A percentile compares a stretch with the other conserved stretches of the same genome.
Evolutionary conservation across 257 asterid genomes (phyloP).

Genomic region (Petrea volubilis): DNA sequence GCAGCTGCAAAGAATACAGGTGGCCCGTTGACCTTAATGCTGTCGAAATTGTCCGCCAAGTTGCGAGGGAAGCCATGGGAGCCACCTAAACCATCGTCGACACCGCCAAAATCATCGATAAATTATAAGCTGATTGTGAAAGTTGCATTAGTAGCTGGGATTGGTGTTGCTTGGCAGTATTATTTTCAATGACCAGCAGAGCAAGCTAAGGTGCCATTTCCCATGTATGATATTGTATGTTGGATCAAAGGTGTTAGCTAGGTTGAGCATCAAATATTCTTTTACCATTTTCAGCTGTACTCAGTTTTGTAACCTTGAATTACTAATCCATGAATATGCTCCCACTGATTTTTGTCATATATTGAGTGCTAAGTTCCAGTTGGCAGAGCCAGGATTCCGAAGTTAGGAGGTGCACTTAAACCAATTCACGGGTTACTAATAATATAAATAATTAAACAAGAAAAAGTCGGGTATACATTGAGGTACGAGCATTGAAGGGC

Average conservation of each 20-base stretch:
- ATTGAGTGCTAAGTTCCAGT: not conserved
- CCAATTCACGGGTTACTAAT: no score
- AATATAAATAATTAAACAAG: no score
- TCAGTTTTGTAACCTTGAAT: constrained; percentile 20
- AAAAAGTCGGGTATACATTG: no score
- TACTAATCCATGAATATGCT: not conserved
- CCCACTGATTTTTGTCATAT: constrained; percentile 11
- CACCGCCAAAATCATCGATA: constrained; percentile 31
- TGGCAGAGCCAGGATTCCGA: no score
- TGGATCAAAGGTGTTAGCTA: constrained; percentile 25
- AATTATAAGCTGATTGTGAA: constrained; percentile 62
- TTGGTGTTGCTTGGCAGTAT: constrained; percentile 80
- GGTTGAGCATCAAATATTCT: constrained; percentile 10
- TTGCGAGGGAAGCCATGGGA: constrained; percentile 60
- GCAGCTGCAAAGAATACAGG: constrained; percentile 50
- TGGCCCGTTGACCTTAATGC: constrained; percentile 50
- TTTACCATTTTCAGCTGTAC: constrained; percentile 16
- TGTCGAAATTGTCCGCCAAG: constrained; percentile 59
- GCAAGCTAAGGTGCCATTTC: constrained; percentile 22
- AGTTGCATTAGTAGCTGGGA: constrained; percentile 56
- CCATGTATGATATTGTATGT: constrained; percentile 31
- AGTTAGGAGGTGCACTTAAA: no score
- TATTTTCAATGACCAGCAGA: constrained; percentile 46
- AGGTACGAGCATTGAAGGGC: no score
- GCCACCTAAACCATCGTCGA: constrained; percentile 38